Conservation (phyloP, 768 basidiomycete species). For the Gyrodon lividus region DNA sequence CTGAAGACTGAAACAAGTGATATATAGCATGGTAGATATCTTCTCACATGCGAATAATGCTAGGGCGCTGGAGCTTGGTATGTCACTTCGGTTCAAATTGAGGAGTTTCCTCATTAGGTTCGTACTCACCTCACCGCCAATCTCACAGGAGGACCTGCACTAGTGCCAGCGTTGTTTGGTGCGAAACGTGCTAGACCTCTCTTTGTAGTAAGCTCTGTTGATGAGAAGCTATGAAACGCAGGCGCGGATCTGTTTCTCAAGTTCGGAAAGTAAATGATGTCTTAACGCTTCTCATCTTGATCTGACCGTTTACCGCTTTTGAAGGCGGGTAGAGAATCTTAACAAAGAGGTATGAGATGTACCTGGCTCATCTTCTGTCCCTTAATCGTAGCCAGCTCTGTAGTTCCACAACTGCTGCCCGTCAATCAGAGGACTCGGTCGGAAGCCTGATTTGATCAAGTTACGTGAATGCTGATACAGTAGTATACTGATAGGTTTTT, state of each 20-base stretch:
- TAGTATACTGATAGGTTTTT: slow-evolving; percentile 28
- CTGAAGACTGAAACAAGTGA: slow-evolving; percentile 46
- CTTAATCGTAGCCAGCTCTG: slow-evolving; percentile 38
- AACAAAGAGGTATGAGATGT: slow-evolving; percentile 42
- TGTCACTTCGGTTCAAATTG: slow-evolving; percentile 10
- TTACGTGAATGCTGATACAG: slow-evolving; percentile 37
- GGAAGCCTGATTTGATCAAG: slow-evolving; percentile 52
- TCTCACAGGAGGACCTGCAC: slow-evolving; percentile 46
- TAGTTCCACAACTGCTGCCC: slow-evolving; percentile 54
- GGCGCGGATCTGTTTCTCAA: slow-evolving; percentile 48
- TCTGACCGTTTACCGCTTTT: slow-evolving; percentile 3
- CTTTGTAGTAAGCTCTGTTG: slow-evolving; percentile 39
- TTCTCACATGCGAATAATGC: slow-evolving; percentile 45
- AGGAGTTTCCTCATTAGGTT: slow-evolving; percentile 3
- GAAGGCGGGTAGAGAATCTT: slow-evolving; percentile 45
- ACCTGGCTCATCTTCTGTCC: neutral
- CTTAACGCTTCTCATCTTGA: neutral
- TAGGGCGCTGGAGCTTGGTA: slow-evolving; percentile 33
- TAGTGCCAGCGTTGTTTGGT: slow-evolving; percentile 3
- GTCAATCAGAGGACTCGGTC: slow-evolving; percentile 55
- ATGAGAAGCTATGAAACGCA: slow-evolving; percentile 49
- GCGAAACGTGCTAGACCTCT: slow-evolving; percentile 7
- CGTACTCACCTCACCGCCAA: slow-evolving; percentile 30
- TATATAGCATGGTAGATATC: slow-evolving; percentile 47
- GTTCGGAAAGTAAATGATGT: slow-evolving; percentile 42